Evolutionary conservation across 768 basidiomycete genomes (phyloP).

Genomic region (Termitomyces sp.): DNA sequence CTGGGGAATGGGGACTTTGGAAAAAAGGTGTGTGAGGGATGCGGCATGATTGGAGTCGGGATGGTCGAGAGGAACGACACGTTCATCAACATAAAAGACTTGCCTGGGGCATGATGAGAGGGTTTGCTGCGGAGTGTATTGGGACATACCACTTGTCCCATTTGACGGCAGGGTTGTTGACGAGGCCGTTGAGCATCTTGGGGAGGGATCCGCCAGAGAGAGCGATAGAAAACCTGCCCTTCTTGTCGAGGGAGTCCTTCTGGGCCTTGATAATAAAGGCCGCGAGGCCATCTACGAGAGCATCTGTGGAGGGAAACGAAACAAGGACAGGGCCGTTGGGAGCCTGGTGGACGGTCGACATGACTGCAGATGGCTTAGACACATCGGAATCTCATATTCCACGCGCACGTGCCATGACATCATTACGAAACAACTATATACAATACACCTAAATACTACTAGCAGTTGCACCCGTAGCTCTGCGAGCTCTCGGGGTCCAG

Average conservation of each 20-base stretch:
- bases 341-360: conserved; percentile 41
- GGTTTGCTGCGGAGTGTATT: not conserved
- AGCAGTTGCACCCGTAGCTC: conserved; percentile 91
- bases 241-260: conserved; percentile 82
- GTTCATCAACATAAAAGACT: conserved; percentile 96
- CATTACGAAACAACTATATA: conserved; percentile 10
- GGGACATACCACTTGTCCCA: conserved; percentile 88
- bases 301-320: conserved; percentile 54
- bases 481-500: conserved; percentile 91
- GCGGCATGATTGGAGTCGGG: conserved; percentile 88
- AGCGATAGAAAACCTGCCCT: conserved; percentile 88
- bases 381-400: conserved; percentile 5
- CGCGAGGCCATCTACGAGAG: conserved; percentile 64
- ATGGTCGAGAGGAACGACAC: conserved; percentile 88
- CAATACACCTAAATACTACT: conserved; percentile 5
- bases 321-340: conserved; percentile 65
- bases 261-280: conserved; percentile 83
- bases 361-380: conserved; percentile 10
- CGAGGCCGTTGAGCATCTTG: conserved; percentile 68
- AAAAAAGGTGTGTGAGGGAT: conserved; percentile 68
- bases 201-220: conserved; percentile 93
- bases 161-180: conserved; percentile 56
- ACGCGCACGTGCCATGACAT: conserved; percentile 1
- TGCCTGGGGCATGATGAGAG: conserved; percentile 54
- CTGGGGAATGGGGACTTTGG: conserved; percentile 72